Evolutionary conservation across 2,329 filamentous ascomycete genomes (phyloP).

Genomic region (Nothophoma quercina): DNA sequence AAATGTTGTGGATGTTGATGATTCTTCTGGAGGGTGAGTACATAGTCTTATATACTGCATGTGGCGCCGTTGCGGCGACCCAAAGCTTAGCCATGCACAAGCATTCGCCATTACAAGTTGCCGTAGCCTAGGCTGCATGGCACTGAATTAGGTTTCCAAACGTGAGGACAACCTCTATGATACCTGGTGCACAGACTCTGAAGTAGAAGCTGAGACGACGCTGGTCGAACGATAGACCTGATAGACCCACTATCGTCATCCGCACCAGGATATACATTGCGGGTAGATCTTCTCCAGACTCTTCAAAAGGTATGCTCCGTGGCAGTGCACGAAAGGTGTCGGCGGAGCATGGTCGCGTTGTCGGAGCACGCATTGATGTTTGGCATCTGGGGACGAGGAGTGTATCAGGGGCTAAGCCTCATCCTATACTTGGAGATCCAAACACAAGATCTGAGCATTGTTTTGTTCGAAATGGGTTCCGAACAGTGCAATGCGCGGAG

Average conservation of each 20-base stretch:
- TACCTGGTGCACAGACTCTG: conserved; percentile 27
- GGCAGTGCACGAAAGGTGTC: conserved; percentile 9
- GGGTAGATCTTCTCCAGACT: conserved; percentile 33
- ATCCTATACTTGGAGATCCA: conserved; percentile 36
- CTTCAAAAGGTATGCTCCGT: conserved; percentile 14
- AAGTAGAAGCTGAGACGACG: conserved; percentile 34
- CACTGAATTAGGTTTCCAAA: conserved; percentile 21
- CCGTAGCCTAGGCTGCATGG: conserved; percentile 11
- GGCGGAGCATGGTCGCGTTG: conserved; percentile 32
- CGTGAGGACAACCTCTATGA: conserved; percentile 28
- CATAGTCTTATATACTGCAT: conserved; percentile 39
- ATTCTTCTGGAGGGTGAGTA: conserved; percentile 20
- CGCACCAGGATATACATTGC: conserved; percentile 20
- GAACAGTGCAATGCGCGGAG: neutral
- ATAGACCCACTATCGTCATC: conserved; percentile 15
- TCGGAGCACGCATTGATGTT: conserved; percentile 41
- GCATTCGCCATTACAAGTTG: conserved; percentile 28
- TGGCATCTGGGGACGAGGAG: conserved; percentile 33
- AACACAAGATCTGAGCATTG: conserved; percentile 21
- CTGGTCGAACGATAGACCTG: conserved; percentile 35
- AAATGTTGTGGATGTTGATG: conserved; percentile 42
- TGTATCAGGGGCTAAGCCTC: conserved; percentile 38
- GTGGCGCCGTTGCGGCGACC: neutral
- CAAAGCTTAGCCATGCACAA: conserved; percentile 44
- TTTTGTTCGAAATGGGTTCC: neutral